Evolutionary conservation across 768 basidiomycete genomes (phyloP), one percentile per base, ranked within the genome.

Genomic region (Obba rivulosa): DNA sequence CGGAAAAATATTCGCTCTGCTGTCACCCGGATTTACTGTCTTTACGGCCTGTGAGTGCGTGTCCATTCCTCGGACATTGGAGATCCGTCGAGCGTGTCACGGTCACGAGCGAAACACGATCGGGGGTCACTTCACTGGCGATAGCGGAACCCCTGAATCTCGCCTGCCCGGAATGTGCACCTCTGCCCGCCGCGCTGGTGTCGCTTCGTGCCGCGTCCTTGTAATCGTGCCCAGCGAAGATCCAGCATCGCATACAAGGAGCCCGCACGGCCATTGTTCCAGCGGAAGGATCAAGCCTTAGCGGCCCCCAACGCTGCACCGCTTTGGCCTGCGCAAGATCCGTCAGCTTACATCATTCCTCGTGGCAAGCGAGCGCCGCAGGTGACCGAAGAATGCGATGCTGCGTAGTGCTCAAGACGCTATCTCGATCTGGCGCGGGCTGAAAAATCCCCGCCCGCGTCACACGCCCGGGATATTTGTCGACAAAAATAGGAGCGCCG

Each of bases 331-430:
- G 28, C n/a, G 28, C 13, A 31, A 31, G 13, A 31, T 31, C 28
- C 28, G 7, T n/a, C n/a, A n/a, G n/a, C n/a, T n/a, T n/a, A n/a
- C n/a, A n/a, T n/a, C n/a, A n/a, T n/a, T n/a, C n/a, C n/a, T n/a
- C n/a, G n/a, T n/a, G n/a, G n/a, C 34, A 24, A 44, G 36, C 28
- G 46, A 34, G 37, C 24, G n/a, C 43, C 38, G 46, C 51, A 35
- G 21, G 45, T 23, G 16, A 25, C 11, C 9, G n/a, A 43, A 24
- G 17, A 25, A 14, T n/a, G n/a, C n/a, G n/a, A n/a, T n/a, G n/a
- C n/a, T n/a, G n/a, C n/a, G n/a, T n/a, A n/a, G n/a, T 54, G 53
- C 53, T 48, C 46, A 42, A 40, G 50, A 44, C 49, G 46, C 46
- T 54, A 54, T 54, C 53, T 50, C 45, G 53, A 54, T 54, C 45